A percentile compares a stretch with the other conserved stretches of the same genome.
These are phyloP conservation scores for Boletellus sp. DNA, from an alignment of 768 basidiomycete genomes.

Conservation along the genomic window DNA sequence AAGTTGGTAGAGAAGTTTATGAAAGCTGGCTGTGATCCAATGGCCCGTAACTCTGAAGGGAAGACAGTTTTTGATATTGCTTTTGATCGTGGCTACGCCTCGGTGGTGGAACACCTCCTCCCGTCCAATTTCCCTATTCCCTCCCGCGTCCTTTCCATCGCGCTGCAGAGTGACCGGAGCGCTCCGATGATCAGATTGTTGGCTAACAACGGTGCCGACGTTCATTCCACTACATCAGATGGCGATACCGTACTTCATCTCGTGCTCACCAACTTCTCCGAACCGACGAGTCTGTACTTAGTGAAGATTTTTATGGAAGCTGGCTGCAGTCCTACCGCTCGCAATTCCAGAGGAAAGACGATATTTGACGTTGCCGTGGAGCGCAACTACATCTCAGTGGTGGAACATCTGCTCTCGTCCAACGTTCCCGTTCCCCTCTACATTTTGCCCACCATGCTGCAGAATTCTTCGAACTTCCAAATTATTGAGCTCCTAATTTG, in stretches of 20 bases:
- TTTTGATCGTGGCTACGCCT: background rate
- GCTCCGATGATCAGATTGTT: background rate
- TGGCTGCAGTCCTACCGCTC: background rate
- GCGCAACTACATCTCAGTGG: background rate
- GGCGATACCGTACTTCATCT: background rate
- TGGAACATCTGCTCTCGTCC: background rate
- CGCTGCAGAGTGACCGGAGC: background rate
- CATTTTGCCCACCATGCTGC: background rate
- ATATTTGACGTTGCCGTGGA: background rate
- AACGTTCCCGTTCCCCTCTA: background rate
- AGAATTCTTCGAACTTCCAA: background rate
- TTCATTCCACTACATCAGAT: background rate
- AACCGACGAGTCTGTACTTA: background rate
- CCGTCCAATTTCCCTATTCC: background rate
- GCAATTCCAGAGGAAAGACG: background rate
- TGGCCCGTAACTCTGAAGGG: background rate
- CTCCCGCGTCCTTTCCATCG: background rate
- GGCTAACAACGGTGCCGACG: background rate
- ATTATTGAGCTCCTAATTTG: background rate
- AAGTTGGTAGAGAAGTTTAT: background rate
- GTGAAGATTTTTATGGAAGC: background rate
- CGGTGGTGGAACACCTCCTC: background rate
- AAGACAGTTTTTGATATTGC: background rate
- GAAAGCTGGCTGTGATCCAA: background rate
- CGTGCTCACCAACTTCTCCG: background rate